phyloP scores from a whole-genome alignment of 305 asterid genomes.

The Salvia sclarea region DNA sequence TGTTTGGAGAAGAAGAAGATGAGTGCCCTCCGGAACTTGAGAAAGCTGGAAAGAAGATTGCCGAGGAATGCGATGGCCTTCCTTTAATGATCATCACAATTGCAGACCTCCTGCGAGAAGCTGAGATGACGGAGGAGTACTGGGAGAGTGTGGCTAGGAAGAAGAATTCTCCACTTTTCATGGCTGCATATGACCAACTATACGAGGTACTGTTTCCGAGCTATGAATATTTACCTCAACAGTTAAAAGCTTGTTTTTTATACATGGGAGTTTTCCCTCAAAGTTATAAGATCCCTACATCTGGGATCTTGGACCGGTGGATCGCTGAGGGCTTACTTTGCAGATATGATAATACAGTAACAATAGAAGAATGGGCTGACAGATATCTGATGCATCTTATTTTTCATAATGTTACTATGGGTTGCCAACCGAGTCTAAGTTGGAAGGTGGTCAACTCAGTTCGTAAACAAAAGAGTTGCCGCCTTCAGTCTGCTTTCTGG shows the following conservation, averaged over 20 bases:
- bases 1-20: background rate
- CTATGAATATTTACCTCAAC: background rate
- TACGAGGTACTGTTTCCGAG: background rate
- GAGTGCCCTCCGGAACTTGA: background rate
- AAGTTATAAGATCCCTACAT: background rate
- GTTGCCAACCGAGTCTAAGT: too few relatives aligned
- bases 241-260: background rate
- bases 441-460: too few relatives aligned
- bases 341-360: background rate
- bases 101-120: background rate
- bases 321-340: background rate
- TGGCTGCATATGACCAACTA: background rate
- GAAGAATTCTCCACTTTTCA: background rate
- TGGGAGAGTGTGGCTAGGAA: background rate
- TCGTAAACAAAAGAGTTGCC: background rate
- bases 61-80: conserved; percentile 18
- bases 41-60: conserved; percentile 15
- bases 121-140: background rate
- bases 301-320: background rate
- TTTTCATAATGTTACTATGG: background rate
- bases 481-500: background rate
- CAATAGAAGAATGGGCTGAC: background rate
- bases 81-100: conserved; percentile 12
- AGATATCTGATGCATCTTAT: background rate
- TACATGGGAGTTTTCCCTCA: background rate